Base-by-base conservation (phyloP, 75 land plant species). In the Sequoiadendron giganteum region DNA sequence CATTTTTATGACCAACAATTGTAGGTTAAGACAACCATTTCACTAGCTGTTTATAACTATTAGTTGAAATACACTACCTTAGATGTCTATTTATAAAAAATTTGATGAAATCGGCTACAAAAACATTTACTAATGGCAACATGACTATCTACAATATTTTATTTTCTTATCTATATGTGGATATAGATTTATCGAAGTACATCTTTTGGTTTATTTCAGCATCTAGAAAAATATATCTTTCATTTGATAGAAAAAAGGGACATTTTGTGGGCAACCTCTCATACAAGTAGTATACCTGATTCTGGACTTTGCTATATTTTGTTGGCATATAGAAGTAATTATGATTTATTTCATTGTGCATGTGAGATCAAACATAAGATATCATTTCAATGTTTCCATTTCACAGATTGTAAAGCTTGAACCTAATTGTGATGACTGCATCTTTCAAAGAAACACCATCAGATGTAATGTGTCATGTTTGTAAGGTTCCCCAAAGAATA, bases 381-480 rank as follows among this genome's bases (percentile, higher is more conserved):
- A 21, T 39, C 30, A 81, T 19, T 10, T 43, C 25, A 40, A 49
- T 16, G 5, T 42, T 80, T 19, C 25, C 28, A 80, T 19, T 81
- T 81, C 83, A 81, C 30, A 43, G n/a, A 81, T 43, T 43, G 28
- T 28, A 43, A 81, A 81, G n/a, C n/a, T 43, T 43, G 83, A 81
- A 42, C 83, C 48, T 72, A 81, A 52, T 39, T 80, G 43, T 1
- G 10, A 21, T 81, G 49, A 81, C 48, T 81, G 47, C n/a, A 81
- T 81, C 47, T 81, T 81, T 19, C 48, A 19, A 81, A 81, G 16
- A 81, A 47, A 82, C 49, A 82, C 4, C 1, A 45, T n/a, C 14
- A 10, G 52, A 82, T 47, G 52, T 47, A 45, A 38, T 3, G 8
- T 42, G 43, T 79, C 82, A 79, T 0, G 48, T 45, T 81, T 81